Percentiles rank a stretch among this genome's conserved stretches.
Evolutionary conservation across 257 asterid species (phyloP).

Genomic region (Echium plantagineum): DNA sequence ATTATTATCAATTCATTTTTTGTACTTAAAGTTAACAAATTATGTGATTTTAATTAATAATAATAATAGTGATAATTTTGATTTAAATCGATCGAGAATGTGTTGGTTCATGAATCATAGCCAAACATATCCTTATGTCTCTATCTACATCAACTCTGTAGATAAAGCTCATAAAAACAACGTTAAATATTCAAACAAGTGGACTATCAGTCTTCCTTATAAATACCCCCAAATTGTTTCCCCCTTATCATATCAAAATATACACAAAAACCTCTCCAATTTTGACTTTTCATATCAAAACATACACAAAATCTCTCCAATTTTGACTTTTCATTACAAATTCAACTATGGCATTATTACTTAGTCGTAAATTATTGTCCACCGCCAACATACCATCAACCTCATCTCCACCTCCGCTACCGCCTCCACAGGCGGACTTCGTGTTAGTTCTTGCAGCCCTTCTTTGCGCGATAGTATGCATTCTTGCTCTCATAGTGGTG

Average conservation of each 20-base stretch:
- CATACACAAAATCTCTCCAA: background rate
- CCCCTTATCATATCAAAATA: background rate
- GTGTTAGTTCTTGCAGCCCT: slow-evolving; percentile 37
- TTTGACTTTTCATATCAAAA: background rate
- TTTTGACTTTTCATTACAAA: background rate
- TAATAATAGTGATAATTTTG: too few relatives aligned
- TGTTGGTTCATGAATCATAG: too few relatives aligned
- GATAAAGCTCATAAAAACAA: background rate
- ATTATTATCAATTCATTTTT: too few relatives aligned
- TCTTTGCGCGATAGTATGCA: slow-evolving; percentile 39
- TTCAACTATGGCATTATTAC: slow-evolving; percentile 13
- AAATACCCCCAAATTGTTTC: background rate
- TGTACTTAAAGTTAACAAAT: too few relatives aligned
- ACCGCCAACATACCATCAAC: slow-evolving; percentile 5
- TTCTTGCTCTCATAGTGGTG: slow-evolving; percentile 35
- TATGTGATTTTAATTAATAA: too few relatives aligned
- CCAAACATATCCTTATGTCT: background rate
- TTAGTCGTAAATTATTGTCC: slow-evolving; percentile 12
- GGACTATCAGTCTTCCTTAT: background rate
- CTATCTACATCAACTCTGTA: background rate
- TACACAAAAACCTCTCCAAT: background rate
- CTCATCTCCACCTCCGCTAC: slow-evolving; percentile 9
- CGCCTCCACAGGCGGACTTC: slow-evolving; percentile 29
- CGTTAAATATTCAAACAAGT: background rate
- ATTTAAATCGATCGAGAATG: too few relatives aligned